Base-by-base conservation (phyloP, 2,329 filamentous ascomycete genomes). In the Xylariaceae sp. region DNA sequence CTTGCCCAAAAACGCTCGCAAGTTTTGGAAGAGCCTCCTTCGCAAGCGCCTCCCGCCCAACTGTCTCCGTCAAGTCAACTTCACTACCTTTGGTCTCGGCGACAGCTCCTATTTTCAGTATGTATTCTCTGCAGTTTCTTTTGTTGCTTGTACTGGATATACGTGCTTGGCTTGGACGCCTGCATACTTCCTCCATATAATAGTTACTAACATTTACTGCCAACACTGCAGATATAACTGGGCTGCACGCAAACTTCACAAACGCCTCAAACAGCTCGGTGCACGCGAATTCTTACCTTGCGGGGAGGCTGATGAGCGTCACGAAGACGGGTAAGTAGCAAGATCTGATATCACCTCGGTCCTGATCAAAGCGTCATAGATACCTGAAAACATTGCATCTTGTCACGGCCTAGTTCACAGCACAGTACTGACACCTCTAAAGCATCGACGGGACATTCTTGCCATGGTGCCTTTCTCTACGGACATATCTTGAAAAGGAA, bases 91-190 rank as follows among this genome's bases (percentile, higher is more conserved):
- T 78, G 95, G 95, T 0, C 82, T 98, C 1, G 95, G 95, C 0
- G 95, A 99, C 74, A 96, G 90, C 69, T 96, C 93, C 1, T 99
- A 99, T 79, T 83, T 89, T 53, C 94, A 96, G 88, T 95, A 79
- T 63, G 83, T 71, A 21, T 17, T 4, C 26, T 31, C 40, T n/a
- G 4, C 14, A n/a, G 8, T 16, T 31, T 23, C n/a, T 23, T 19
- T n/a, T n/a, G n/a, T n/a, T n/a, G n/a, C n/a, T n/a, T n/a, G n/a
- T n/a, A n/a, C n/a, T n/a, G n/a, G n/a, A n/a, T n/a, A n/a, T n/a
- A n/a, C n/a, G n/a, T n/a, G n/a, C n/a, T n/a, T n/a, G n/a, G n/a
- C n/a, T n/a, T n/a, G n/a, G n/a, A n/a, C n/a, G n/a, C n/a, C n/a
- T 26, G 36, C 19, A 28, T n/a, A 11, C 26, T 24, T 45, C 17